Evolutionary conservation across 176 grass and related monocot genomes (phyloP).

Genomic region (Triticum timopheevii): DNA sequence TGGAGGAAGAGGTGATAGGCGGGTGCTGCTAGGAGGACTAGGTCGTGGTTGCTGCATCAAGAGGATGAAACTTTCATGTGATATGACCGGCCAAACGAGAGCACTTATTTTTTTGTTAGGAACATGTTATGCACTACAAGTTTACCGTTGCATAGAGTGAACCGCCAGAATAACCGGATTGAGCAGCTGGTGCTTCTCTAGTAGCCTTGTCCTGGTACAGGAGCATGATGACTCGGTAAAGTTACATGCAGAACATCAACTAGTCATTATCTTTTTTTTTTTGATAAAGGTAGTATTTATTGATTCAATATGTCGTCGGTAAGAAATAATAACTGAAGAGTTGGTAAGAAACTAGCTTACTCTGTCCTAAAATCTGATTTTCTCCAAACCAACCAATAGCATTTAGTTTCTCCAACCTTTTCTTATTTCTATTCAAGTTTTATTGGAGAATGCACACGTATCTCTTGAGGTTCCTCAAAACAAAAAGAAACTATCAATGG

Average conservation of each 20-base stretch:
- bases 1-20: constrained; percentile 64
- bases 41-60: constrained; percentile 39
- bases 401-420: background rate
- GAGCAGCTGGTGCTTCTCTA: constrained; percentile 21
- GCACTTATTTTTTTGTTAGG: background rate
- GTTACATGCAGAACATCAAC: background rate
- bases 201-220: constrained; percentile 32
- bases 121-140: background rate
- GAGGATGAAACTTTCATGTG: background rate
- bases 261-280: background rate
- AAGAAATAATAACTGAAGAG: background rate
- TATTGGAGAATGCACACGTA: background rate
- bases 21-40: constrained; percentile 47
- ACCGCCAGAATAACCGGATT: constrained; percentile 43
- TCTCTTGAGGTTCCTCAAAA: background rate
- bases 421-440: background rate
- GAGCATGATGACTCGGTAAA: background rate
- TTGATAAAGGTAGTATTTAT: background rate
- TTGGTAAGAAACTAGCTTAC: background rate
- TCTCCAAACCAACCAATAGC: no score
- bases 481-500: no score
- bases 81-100: background rate
- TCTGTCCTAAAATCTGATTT: background rate
- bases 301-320: background rate
- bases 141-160: constrained; percentile 45